Percentiles rank a stretch among this genome's conserved stretches.
Conservation (phyloP, 176 grass and related monocot species). For the Areca catechu region DNA sequence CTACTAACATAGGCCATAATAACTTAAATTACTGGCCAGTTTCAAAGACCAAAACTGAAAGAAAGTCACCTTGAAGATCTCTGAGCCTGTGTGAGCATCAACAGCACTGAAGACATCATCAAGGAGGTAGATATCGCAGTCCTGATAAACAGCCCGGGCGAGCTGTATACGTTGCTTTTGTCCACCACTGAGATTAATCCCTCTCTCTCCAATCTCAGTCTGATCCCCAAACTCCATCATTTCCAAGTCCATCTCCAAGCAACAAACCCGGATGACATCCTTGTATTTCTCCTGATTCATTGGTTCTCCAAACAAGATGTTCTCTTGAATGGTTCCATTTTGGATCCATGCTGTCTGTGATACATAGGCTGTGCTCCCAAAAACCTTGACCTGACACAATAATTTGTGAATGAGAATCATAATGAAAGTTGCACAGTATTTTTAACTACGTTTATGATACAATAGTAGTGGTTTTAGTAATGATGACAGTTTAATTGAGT, state of each 20-base stretch:
- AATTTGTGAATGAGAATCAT: too few relatives aligned
- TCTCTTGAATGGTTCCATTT: conserved; percentile 90
- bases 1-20: too few relatives aligned
- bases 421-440: too few relatives aligned
- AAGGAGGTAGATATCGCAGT: conserved; percentile 80
- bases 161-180: conserved; percentile 98
- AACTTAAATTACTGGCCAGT: too few relatives aligned
- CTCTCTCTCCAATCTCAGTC: conserved; percentile 96
- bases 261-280: conserved; percentile 74
- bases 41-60: background rate
- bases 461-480: too few relatives aligned
- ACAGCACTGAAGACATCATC: conserved; percentile 97
- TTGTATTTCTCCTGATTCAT: conserved; percentile 69
- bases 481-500: too few relatives aligned
- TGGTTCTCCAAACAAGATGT: conserved; percentile 78
- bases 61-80: conserved; percentile 68
- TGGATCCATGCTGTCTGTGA: conserved; percentile 95
- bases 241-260: conserved; percentile 88
- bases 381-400: conserved; percentile 68
- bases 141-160: conserved; percentile 88
- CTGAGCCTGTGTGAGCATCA: conserved; percentile 73
- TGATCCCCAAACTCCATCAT: conserved; percentile 99
- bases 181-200: conserved; percentile 93
- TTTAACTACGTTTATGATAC: too few relatives aligned
- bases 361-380: conserved; percentile 76